A percentile compares a stretch with the other conserved stretches of the same genome.
Evolutionary conservation across 1,284 basidiomycete genomes (phyloP).

Genomic region (Vanrija sp.): DNA sequence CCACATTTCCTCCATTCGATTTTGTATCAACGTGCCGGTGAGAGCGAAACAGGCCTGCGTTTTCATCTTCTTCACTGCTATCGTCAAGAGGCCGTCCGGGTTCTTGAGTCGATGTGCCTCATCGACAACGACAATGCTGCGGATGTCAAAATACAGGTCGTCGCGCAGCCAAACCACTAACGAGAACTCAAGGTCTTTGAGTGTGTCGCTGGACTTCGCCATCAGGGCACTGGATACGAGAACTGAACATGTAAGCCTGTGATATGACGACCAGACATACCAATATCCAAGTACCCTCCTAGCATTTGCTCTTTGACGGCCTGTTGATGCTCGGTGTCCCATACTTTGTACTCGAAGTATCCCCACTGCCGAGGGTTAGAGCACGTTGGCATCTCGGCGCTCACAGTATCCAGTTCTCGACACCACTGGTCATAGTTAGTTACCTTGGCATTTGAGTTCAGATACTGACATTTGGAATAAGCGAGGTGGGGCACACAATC

Average conservation of each 20-base stretch:
- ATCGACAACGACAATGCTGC: conserved; percentile 41
- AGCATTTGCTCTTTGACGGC: conserved; percentile 17
- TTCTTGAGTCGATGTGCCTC: conserved; percentile 48
- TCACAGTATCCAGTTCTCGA: conserved; percentile 50
- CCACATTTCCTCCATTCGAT: conserved; percentile 53
- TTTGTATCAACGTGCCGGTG: conserved; percentile 50
- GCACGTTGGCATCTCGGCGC: too few species aligned
- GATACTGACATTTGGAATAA: conserved; percentile 48
- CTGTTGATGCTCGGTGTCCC: conserved; percentile 17
- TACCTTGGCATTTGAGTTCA: conserved; percentile 6
- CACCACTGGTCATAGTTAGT: conserved; percentile 44
- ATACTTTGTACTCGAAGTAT: conserved; percentile 42
- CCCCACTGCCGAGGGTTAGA: conserved; percentile 33
- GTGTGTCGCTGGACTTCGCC: conserved; percentile 20
- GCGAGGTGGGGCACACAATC: conserved; percentile 47
- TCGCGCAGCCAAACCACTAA: conserved; percentile 12
- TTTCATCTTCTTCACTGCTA: conserved; percentile 48
- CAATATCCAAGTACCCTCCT: conserved; percentile 39
- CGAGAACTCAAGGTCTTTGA: conserved; percentile 41
- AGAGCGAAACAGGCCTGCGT: conserved; percentile 33
- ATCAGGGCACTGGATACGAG: conserved; percentile 36
- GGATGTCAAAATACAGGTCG: not conserved
- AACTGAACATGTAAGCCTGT: conserved; percentile 21
- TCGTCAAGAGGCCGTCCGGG: conserved; percentile 32
- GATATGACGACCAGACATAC: conserved; percentile 17